phyloP scores from a whole-genome alignment of 768 basidiomycete genomes.

The Leccinum pellstonianum region DNA sequence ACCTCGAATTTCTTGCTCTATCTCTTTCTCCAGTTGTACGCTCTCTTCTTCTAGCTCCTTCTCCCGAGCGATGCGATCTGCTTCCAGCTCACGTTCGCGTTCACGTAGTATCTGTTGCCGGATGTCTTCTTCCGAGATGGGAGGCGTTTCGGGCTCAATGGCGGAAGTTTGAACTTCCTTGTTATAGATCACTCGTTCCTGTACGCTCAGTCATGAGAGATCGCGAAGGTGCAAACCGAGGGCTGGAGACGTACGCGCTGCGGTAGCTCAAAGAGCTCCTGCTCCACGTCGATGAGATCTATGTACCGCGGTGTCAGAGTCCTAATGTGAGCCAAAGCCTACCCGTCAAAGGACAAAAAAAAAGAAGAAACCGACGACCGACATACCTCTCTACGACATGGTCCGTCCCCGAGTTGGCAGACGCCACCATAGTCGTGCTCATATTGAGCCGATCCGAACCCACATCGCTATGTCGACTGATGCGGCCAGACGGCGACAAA shows the following conservation, averaged over 20 bases:
- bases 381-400: slow-evolving; percentile 68
- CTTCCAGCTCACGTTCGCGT: slow-evolving; percentile 65
- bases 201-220: slow-evolving; percentile 8
- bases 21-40: slow-evolving; percentile 79
- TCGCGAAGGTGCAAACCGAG: background rate
- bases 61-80: slow-evolving; percentile 66
- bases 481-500: slow-evolving; percentile 53
- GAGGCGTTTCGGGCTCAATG: slow-evolving; percentile 52
- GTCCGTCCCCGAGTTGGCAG: slow-evolving; percentile 58
- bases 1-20: slow-evolving; percentile 86
- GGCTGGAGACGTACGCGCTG: slow-evolving; percentile 57
- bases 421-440: slow-evolving; percentile 46
- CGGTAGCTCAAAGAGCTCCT: slow-evolving; percentile 88
- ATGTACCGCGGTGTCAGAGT: slow-evolving; percentile 61
- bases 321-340: slow-evolving; percentile 35
- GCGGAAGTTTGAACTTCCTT: slow-evolving; percentile 81
- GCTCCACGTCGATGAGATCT: slow-evolving; percentile 84
- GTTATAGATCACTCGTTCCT: slow-evolving; percentile 82
- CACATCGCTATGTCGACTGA: slow-evolving; percentile 69
- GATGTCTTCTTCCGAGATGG: slow-evolving; percentile 67
- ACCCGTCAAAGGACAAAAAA: background rate
- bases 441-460: slow-evolving; percentile 47
- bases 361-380: background rate
- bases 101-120: slow-evolving; percentile 63
- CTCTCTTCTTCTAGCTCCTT: slow-evolving; percentile 82